Evolutionary conservation across 73 alveolate genomes (phyloP).

Genomic region (Stentor roeselii): DNA sequence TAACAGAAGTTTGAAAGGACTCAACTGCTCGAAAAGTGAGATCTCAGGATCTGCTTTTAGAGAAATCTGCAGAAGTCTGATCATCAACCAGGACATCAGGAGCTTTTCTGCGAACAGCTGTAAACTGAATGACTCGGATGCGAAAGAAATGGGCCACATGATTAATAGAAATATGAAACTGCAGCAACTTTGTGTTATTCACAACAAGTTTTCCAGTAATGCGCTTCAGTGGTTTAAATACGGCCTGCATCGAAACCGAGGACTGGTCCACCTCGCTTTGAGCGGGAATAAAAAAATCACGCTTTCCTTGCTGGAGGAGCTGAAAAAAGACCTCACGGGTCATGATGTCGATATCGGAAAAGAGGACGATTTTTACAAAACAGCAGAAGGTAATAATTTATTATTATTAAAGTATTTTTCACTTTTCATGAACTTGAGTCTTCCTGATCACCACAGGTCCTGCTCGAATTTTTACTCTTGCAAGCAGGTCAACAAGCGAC

Average conservation of each 20-base stretch:
- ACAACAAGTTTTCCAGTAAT: background rate
- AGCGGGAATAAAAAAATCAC: slow-evolving; percentile 10
- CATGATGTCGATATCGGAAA: slow-evolving; percentile 22
- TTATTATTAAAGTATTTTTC: too few species aligned
- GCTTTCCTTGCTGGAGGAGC: background rate
- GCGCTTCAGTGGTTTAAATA: background rate
- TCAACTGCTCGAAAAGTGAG: background rate
- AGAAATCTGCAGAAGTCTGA: slow-evolving; percentile 12
- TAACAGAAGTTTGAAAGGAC: slow-evolving; percentile 7
- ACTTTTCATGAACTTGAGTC: too few species aligned
- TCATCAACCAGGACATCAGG: background rate
- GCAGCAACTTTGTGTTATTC: background rate
- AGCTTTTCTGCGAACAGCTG: slow-evolving; percentile 17
- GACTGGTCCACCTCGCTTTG: slow-evolving; percentile 13
- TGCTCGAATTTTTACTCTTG: background rate
- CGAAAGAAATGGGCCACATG: background rate
- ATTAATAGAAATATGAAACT: background rate
- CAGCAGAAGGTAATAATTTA: slow-evolving; percentile 4
- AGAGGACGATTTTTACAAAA: slow-evolving; percentile 25
- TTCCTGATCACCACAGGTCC: background rate
- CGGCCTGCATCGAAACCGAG: slow-evolving; percentile 2
- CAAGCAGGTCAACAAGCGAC: background rate
- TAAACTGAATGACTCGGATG: slow-evolving; percentile 1
- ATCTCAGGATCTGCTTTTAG: background rate
- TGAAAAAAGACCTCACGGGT: background rate